phyloP scores from a whole-genome alignment of 176 grass and related monocot species.

The Oryza meyeriana region DNA sequence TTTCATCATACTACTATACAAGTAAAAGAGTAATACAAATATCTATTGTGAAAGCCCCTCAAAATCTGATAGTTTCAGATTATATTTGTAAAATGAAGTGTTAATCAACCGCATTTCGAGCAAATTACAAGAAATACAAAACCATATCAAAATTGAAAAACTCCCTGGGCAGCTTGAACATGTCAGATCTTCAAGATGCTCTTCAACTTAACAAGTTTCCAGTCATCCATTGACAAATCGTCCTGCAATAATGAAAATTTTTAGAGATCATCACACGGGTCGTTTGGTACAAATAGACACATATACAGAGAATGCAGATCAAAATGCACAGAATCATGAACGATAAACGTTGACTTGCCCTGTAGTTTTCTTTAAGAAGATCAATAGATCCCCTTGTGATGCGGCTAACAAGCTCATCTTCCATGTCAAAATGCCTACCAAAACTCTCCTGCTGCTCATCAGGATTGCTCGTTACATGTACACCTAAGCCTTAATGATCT shows the following conservation, averaged over 20 bases:
- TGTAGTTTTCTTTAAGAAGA: constrained; percentile 77
- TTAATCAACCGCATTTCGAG: too few relatives aligned
- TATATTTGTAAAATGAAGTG: too few relatives aligned
- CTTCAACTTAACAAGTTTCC: constrained; percentile 73
- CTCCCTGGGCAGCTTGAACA: too few relatives aligned
- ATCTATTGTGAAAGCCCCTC: too few relatives aligned
- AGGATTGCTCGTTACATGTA: constrained; percentile 50
- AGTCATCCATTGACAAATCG: constrained; percentile 64
- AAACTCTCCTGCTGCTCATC: constrained; percentile 88
- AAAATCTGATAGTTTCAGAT: too few relatives aligned
- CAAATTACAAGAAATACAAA: too few relatives aligned
- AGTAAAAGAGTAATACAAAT: too few relatives aligned
- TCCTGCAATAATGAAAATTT: constrained; percentile 35
- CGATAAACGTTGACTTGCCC: constrained; percentile 42
- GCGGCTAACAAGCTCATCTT: too few relatives aligned
- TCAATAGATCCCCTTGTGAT: constrained; percentile 77
- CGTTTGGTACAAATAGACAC: constrained; percentile 36
- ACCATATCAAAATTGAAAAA: too few relatives aligned
- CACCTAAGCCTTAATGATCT: too few relatives aligned
- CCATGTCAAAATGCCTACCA: constrained; percentile 79
- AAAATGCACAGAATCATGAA: background rate
- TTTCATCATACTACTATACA: too few relatives aligned
- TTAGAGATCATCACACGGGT: background rate
- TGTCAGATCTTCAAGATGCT: too few relatives aligned
- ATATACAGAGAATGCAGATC: background rate